Evolutionary conservation across 2,329 filamentous ascomycete genomes (phyloP).

Genomic region (Ascochyta koolunga): DNA sequence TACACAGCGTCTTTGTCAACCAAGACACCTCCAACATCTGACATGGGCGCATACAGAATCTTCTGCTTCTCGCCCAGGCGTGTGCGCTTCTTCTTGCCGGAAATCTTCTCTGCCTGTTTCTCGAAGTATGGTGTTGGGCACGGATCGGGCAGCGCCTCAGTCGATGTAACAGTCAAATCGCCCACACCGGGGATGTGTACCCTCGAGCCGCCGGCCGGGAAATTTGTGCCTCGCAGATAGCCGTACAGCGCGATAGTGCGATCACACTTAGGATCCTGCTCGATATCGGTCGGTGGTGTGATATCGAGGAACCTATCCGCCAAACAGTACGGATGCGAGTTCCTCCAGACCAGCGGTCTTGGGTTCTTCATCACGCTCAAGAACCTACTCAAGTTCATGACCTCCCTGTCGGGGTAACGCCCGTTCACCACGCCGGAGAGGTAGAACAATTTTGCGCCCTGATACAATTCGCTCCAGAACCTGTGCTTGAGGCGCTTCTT

Average conservation of each 20-base stretch:
- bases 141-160: constrained; percentile 89
- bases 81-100: constrained; percentile 79
- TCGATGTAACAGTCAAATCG: constrained; percentile 80
- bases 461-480: constrained; percentile 96
- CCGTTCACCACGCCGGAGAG: constrained; percentile 96
- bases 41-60: constrained; percentile 95
- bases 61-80: constrained; percentile 96
- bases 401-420: constrained; percentile 92
- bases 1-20: constrained; percentile 98
- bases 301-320: constrained; percentile 95
- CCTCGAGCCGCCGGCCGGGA: constrained; percentile 80
- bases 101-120: constrained; percentile 81
- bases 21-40: constrained; percentile 91
- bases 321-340: constrained; percentile 91
- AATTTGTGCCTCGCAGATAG: constrained; percentile 93
- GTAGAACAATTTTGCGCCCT: constrained; percentile 96
- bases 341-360: constrained; percentile 92
- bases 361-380: constrained; percentile 99
- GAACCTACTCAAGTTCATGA: constrained; percentile 94
- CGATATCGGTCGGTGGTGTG: constrained; percentile 89
- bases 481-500: constrained; percentile 97
- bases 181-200: constrained; percentile 93
- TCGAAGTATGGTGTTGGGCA: constrained; percentile 94
- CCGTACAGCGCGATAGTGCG: constrained; percentile 90
- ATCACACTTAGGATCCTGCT: constrained; percentile 87